Base-by-base conservation (phyloP, 1,139 yeast species). In the Debaryomyces udenii region DNA sequence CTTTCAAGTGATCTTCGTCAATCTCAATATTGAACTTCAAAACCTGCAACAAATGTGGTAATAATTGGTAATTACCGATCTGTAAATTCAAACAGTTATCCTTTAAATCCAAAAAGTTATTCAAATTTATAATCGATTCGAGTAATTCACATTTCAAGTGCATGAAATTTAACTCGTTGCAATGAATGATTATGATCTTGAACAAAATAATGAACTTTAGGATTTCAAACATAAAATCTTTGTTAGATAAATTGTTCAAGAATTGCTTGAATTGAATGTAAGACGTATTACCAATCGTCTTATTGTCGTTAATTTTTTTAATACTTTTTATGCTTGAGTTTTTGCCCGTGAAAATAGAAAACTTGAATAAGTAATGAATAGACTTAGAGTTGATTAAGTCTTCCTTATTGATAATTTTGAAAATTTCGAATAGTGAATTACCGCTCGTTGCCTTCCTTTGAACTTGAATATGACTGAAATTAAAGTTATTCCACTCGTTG, bases 1-100 rank as follows among this genome's bases (percentile, higher is more conserved):
- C 34, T 20, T 43, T 27, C 14, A 30, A 17, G 20, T 39, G 36
- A 10, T 20, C 39, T 9, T 39, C 45, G 11, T 38, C 44, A 7
- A 50, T 54, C 39, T 57, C 65, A 35, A 57, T 46, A 38, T 61
- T 52, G 10, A 65, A 52, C 45, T 62, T 66, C 32, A 69, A 49
- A 16, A 68, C 46, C 41, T 68, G 74, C 16, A 69, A 50, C 34
- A 69, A 51, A 28, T 68, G 72, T 23, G 69, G 70, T 15, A 67
- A 48, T 18, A 67, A 43, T 42, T 68, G 70, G 48, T 60, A 65
- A 44, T 66, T 68, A 28, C 69, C 59, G 46, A 68, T 55, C 38
- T 63, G 62, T 3, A 67, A 52, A 40, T 63, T 61, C 42, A 62
- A 56, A 23, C 59, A 41, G 31, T 65, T 68, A 34, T 53, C 53